Base-by-base conservation (phyloP, 495 filamentous ascomycete genomes). In the Aspergillus hancockii region DNA sequence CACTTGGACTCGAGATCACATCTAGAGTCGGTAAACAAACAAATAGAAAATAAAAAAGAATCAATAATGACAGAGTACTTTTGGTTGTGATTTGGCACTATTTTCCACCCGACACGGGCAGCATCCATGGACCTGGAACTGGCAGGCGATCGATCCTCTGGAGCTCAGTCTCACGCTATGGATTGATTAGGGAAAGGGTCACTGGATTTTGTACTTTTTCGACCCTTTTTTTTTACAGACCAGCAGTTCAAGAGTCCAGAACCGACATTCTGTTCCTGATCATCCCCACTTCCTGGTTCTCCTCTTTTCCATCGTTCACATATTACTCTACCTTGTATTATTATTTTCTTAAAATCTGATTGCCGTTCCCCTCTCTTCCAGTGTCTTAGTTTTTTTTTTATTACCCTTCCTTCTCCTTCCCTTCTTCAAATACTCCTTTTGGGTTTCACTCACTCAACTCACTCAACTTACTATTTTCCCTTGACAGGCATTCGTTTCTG, bases 171-270 rank as follows among this genome's bases (percentile, higher is more conserved):
- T 36, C 32, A n/a, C 38, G 38, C 38, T 41, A 41, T 41, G 38
- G 14, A 41, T 41, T 41, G 38, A 41, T 41, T 41, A 41, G 38
- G 38, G n/a, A 41, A 41, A 41, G 38, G 38, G 38, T 41, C 38
- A 41, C 38, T 41, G 38, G 14, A 6, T 16, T 10, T 10, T 14
- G 32, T 36, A 36, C 32, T 36, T 36, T 36, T 36, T 36, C 1
- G 8, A 14, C 13, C 1, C 14, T 41, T 41, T 41, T 41, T 16
- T 16, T n/a, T 41, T 18, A 6, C 38, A 6, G 12, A 16, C 5
- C 3, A 16, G 16, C 38, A 12, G 38, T 41, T 41, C 4, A n/a
- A 41, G 38, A 41, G 38, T 41, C 38, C 38, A 41, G 38, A 41
- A 41, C 38, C 14, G 34, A 16, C 10, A 41, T 14, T 41, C 13